Evolutionary conservation across 2,329 filamentous ascomycete genomes (phyloP), one percentile per base, ranked within the genome.

Genomic region (Aureobasidium zeae): DNA sequence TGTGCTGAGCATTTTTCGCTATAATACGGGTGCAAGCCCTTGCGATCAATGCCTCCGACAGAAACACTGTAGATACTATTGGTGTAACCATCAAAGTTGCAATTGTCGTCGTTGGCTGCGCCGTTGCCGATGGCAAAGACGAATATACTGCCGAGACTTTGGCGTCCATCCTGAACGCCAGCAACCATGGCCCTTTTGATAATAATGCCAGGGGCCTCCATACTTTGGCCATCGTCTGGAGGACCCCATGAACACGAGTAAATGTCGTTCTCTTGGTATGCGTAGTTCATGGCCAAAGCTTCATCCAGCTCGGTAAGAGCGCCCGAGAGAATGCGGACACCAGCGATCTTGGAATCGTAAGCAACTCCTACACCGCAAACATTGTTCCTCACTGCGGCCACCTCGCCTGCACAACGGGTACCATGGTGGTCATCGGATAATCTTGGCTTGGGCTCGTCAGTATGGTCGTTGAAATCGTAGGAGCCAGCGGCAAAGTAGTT

Each of bases 61-160:
- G 88, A 94, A 55, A 98, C 91, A 61, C 87, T 95, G 72, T 96
- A 98, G 55, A 98, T 98, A 60, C 88, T 95, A 69, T 98, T 98
- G 48, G 91, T 98, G 65, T 98, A 98, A 28, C 91, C 91, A 59
- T 98, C 91, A 61, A 98, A 98, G 62, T 98, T 98, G 73, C 91
- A 98, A 65, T 98, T 96, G 62, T 98, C 91, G 34, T 85, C 88
- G 51, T 71, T 77, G 3, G 72, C 70, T 8, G 89, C 93, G 46
- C 91, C 91, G 58, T 98, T 98, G 47, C 91, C 91, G 52, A 89
- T 88, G 31, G 91, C 91, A 63, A 98, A 98, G 44, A 98, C 91
- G 57, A 87, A 98, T 52, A 98, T 84, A 20, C 86, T 94, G 7
- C 91, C 91, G 42, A 81, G 77, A 3, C 87, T 86, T 37, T 69